Conservation (phyloP, 345 rosid genomes). For the Rhizophora apiculata region DNA sequence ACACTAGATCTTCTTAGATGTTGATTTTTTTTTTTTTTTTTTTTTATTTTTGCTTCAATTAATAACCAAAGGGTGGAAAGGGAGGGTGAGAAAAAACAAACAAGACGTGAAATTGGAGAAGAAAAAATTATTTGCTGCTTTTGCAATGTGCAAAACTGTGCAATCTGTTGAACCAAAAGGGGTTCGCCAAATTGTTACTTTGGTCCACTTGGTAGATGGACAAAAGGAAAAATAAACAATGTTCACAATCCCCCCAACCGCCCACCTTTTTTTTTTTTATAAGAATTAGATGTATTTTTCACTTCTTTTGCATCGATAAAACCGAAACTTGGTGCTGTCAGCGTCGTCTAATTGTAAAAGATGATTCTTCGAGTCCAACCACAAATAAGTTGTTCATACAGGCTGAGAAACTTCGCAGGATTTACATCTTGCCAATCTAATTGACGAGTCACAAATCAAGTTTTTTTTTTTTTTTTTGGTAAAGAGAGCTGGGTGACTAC, state of each 20-base stretch:
- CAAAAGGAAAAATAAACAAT: not conserved
- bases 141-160: not conserved
- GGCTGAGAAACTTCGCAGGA: too few relatives aligned
- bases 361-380: too few relatives aligned
- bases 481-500: too few relatives aligned
- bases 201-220: constrained; percentile 9
- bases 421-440: too few relatives aligned
- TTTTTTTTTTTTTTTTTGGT: too few relatives aligned
- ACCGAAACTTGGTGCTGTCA: not conserved
- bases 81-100: not conserved
- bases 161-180: not conserved
- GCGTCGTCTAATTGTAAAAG: too few relatives aligned
- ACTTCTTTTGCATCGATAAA: not conserved
- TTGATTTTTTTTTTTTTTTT: not conserved
- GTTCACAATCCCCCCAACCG: not conserved
- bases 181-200: not conserved
- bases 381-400: too few relatives aligned
- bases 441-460: too few relatives aligned
- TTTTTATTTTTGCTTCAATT: too few relatives aligned
- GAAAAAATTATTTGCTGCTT: not conserved
- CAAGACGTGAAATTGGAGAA: not conserved
- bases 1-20: not conserved
- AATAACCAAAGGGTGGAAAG: too few relatives aligned
- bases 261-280: not conserved
- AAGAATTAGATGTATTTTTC: constrained; percentile 3